A percentile compares a stretch with the other conserved stretches of the same genome.
These are phyloP conservation scores for Capronia epimyces DNA, from an alignment of 2,329 filamentous ascomycete species.

Conservation along the genomic window DNA sequence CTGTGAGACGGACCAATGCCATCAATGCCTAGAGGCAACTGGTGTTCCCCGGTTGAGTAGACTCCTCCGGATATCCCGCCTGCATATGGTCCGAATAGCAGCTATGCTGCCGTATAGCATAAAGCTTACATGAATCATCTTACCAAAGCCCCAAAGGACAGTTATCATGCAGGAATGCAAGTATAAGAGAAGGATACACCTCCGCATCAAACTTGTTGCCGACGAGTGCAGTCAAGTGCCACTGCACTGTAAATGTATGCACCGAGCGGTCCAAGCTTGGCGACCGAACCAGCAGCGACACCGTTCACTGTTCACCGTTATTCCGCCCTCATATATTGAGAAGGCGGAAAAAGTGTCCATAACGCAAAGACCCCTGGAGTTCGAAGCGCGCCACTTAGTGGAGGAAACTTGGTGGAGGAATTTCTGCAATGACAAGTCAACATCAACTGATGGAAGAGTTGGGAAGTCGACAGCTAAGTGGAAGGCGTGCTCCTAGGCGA, in stretches of 20 bases:
- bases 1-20: conserved; percentile 21
- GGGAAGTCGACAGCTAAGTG: background rate
- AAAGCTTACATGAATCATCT: no score
- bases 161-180: no score
- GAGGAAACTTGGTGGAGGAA: background rate
- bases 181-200: no score
- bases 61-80: conserved; percentile 14
- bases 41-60: conserved; percentile 9
- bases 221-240: no score
- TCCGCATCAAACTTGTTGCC: no score
- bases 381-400: background rate
- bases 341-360: no score
- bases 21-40: conserved; percentile 17
- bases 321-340: no score
- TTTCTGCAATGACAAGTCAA: background rate
- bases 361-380: background rate
- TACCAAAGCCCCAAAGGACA: no score
- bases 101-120: conserved; percentile 4
- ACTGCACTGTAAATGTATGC: no score
- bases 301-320: no score
- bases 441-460: background rate
- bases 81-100: conserved; percentile 2
- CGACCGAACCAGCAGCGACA: no score
- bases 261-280: no score
- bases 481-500: background rate